A percentile compares a stretch with the other conserved stretches of the same genome.
phyloP scores from a whole-genome alignment of 2,329 filamentous ascomycete species.

The Talaromyces sp. region DNA sequence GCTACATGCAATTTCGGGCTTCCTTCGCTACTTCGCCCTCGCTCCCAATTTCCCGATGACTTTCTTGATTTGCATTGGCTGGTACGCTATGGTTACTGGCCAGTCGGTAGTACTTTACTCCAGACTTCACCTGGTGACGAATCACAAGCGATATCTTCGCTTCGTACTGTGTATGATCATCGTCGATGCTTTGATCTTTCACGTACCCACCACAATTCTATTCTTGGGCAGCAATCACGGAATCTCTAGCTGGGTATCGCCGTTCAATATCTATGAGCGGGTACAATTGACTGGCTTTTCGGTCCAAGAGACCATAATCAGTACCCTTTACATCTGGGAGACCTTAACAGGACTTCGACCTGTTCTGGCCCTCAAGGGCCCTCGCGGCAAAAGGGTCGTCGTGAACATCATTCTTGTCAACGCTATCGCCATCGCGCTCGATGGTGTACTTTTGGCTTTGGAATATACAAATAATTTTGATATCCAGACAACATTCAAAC shows the following conservation, averaged over 20 bases:
- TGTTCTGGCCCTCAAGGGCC: constrained; percentile 14
- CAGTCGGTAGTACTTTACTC: constrained; percentile 47
- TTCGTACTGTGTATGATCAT: constrained; percentile 44
- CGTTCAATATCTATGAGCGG: constrained; percentile 48
- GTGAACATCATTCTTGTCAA: constrained; percentile 39
- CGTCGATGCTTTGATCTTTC: constrained; percentile 36
- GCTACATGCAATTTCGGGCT: constrained; percentile 19
- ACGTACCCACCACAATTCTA: constrained; percentile 41
- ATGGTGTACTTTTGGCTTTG: constrained; percentile 40
- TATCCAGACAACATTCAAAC: constrained; percentile 38
- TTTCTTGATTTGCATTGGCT: constrained; percentile 39
- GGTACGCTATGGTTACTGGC: constrained; percentile 45
- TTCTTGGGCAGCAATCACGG: constrained; percentile 30
- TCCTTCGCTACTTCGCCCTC: constrained; percentile 22
- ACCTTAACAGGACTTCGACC: constrained; percentile 35
- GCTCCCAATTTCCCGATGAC: constrained; percentile 29
- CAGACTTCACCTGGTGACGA: constrained; percentile 42
- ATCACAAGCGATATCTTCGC: constrained; percentile 21
- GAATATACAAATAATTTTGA: constrained; percentile 39
- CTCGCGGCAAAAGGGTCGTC: constrained; percentile 11
- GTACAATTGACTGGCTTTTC: constrained; percentile 55
- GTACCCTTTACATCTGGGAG: constrained; percentile 52
- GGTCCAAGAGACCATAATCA: constrained; percentile 53
- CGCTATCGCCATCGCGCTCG: constrained; percentile 45
- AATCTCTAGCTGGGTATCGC: constrained; percentile 24